phyloP scores from a whole-genome alignment of 2,329 filamentous ascomycete genomes.

The Lasiodiplodia sp. region DNA sequence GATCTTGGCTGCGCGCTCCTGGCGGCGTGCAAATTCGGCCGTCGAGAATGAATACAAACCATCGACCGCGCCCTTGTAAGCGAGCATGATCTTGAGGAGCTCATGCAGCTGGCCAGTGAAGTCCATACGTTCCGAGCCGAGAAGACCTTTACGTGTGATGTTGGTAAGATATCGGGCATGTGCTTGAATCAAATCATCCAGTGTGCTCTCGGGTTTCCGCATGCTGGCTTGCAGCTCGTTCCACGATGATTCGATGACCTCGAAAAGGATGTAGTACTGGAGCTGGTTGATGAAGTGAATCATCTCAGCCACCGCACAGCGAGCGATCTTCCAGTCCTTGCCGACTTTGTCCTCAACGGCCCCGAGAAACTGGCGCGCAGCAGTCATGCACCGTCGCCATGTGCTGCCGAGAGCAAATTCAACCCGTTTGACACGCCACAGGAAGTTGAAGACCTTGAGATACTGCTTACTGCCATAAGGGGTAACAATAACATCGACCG shows the following conservation, averaged over 20 bases:
- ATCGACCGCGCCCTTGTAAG: conserved; percentile 91
- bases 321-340: conserved; percentile 86
- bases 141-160: conserved; percentile 93
- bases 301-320: conserved; percentile 94
- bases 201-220: conserved; percentile 82
- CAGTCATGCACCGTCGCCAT: conserved; percentile 96
- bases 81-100: conserved; percentile 90
- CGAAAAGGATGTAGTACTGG: conserved; percentile 98
- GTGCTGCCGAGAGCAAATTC: conserved; percentile 91
- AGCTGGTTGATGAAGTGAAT: conserved; percentile 97
- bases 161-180: conserved; percentile 90
- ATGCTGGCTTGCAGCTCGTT: conserved; percentile 85
- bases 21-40: conserved; percentile 89
- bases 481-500: conserved; percentile 95
- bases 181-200: conserved; percentile 93
- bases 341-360: conserved; percentile 75
- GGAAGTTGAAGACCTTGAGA: conserved; percentile 98
- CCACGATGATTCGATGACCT: conserved; percentile 98
- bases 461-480: conserved; percentile 96
- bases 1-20: conserved; percentile 79
- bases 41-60: conserved; percentile 94
- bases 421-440: conserved; percentile 97
- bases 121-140: conserved; percentile 74
- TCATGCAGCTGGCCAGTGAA: conserved; percentile 94
- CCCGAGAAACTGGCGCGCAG: conserved; percentile 86